A percentile compares a stretch with the other conserved stretches of the same genome.
Conservation (phyloP, 306 rosid genomes). For the apple (Malus domestica) region DNA sequence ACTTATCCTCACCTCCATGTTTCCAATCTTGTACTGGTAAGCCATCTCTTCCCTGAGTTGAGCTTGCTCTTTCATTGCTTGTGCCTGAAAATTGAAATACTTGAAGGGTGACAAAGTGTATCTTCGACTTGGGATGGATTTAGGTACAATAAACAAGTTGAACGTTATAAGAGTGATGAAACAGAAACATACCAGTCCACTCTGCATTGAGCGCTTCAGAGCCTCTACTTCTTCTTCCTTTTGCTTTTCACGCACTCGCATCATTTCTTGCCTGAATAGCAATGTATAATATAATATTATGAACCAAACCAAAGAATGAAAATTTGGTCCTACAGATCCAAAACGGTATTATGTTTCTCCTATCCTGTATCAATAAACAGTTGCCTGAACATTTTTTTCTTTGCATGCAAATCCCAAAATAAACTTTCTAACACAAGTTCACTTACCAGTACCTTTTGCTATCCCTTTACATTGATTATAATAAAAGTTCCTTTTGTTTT, state of each 20-base stretch:
- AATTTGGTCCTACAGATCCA: not conserved
- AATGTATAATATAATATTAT: conserved; percentile 5
- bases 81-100: conserved; percentile 59
- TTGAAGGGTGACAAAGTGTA: not conserved
- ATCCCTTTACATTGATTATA: not conserved
- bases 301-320: not conserved
- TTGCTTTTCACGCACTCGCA: conserved; percentile 68
- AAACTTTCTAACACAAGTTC: not conserved
- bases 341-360: not conserved
- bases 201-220: conserved; percentile 73
- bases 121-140: not conserved
- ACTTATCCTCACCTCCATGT: conserved; percentile 56
- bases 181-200: conserved; percentile 75
- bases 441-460: not conserved
- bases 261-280: conserved; percentile 60
- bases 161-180: not conserved
- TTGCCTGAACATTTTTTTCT: too few species aligned
- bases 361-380: not conserved
- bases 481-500: not conserved
- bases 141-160: not conserved
- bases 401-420: too few species aligned
- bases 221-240: conserved; percentile 81
- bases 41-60: conserved; percentile 99
- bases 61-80: conserved; percentile 99
- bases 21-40: conserved; percentile 89